Evolutionary conservation across 805 yeast genomes (phyloP).

Genomic region (Diddensiella santjacobensis): DNA sequence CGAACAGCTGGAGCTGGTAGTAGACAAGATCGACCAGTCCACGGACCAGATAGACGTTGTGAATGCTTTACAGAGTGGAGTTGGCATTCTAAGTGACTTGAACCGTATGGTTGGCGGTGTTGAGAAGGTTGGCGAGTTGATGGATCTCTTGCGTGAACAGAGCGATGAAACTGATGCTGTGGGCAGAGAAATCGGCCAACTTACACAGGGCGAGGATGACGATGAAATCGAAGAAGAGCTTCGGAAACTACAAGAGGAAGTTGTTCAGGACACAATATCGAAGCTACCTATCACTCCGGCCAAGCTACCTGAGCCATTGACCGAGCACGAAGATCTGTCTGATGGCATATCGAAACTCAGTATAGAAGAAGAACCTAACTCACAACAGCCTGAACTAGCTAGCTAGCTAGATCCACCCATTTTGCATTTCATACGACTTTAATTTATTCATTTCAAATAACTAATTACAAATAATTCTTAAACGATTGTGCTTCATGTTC

Average conservation of each 20-base stretch:
- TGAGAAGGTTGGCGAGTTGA: slow-evolving; percentile 40
- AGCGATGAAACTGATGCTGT: slow-evolving; percentile 38
- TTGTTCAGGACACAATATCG: slow-evolving; percentile 6
- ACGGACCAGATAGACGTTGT: slow-evolving; percentile 39
- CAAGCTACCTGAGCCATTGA: background rate
- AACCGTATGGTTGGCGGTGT: slow-evolving; percentile 43
- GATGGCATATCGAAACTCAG: background rate
- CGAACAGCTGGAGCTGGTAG: slow-evolving; percentile 38
- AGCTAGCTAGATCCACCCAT: background rate
- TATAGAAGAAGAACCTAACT: background rate
- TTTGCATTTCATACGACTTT: background rate
- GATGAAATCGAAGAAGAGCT: slow-evolving; percentile 41
- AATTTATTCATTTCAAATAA: background rate
- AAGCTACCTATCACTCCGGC: slow-evolving; percentile 10
- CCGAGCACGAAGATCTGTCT: background rate
- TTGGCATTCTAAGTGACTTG: slow-evolving; percentile 36
- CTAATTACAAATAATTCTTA: slow-evolving; percentile 1
- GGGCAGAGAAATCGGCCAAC: slow-evolving; percentile 33
- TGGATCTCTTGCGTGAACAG: slow-evolving; percentile 41
- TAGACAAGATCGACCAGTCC: slow-evolving; percentile 43
- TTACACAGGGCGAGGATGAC: slow-evolving; percentile 31
- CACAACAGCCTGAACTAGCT: background rate
- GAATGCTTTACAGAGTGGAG: slow-evolving; percentile 38
- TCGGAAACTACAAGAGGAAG: slow-evolving; percentile 33
- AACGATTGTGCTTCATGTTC: slow-evolving; percentile 21